Conservation (phyloP, 805 yeast genomes). For the Wickerhamiella sergipiensis region DNA sequence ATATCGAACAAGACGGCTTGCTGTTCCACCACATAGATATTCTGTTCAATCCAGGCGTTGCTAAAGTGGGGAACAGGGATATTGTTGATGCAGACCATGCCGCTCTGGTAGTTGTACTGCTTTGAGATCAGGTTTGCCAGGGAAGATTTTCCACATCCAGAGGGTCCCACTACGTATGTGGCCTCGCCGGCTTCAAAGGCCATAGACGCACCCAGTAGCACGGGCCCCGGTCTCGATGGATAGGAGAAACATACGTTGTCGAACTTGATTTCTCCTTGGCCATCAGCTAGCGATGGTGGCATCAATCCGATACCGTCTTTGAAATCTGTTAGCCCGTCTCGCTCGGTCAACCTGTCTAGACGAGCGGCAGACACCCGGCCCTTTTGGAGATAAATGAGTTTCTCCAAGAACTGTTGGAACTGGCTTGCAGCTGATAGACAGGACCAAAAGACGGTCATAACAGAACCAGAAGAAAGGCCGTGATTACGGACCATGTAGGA, state of each 20-base stretch:
- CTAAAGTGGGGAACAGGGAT: constrained; percentile 32
- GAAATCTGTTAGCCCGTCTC: constrained; percentile 6
- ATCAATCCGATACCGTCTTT: constrained; percentile 17
- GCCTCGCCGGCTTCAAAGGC: constrained; percentile 32
- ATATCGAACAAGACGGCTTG: constrained; percentile 50
- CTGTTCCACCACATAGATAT: constrained; percentile 66
- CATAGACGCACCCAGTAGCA: constrained; percentile 36
- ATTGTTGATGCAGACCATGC: constrained; percentile 48
- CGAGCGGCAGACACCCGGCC: constrained; percentile 55
- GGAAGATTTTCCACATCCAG: constrained; percentile 93
- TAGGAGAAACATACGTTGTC: constrained; percentile 37
- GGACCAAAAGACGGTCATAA: constrained; percentile 72
- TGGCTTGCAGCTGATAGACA: constrained; percentile 61
- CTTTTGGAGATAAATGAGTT: constrained; percentile 49
- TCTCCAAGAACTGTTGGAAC: constrained; percentile 40
- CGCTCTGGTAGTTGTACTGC: constrained; percentile 40
- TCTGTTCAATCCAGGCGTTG: constrained; percentile 40
- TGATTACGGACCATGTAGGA: constrained; percentile 44
- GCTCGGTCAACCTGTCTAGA: constrained; percentile 30
- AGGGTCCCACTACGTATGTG: constrained; percentile 65
- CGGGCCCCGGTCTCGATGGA: constrained; percentile 38
- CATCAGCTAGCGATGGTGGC: constrained; percentile 2
- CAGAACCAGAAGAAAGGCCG: constrained; percentile 42
- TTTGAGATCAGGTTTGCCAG: constrained; percentile 47
- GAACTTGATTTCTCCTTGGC: constrained; percentile 9